phyloP scores from a whole-genome alignment of 2,329 filamentous ascomycete genomes.

The Paecilomyces sp. region DNA sequence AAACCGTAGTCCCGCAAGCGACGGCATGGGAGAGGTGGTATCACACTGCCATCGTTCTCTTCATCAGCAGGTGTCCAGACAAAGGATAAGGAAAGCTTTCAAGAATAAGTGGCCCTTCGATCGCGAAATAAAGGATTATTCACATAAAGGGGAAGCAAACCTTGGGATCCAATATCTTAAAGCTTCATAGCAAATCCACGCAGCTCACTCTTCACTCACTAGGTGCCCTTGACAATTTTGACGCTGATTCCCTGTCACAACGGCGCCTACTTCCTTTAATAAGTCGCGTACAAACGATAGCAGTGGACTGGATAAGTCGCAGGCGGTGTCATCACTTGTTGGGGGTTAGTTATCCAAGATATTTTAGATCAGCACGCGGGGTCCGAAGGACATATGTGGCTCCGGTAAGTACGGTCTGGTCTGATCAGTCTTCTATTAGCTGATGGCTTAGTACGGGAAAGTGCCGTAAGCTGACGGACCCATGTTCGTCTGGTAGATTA shows the following conservation, averaged over 20 bases:
- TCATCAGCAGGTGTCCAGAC: background rate
- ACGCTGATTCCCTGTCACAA: background rate
- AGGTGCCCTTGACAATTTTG: background rate
- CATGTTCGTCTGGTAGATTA: background rate
- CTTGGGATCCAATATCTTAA: background rate
- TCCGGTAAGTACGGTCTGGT: background rate
- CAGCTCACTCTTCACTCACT: background rate
- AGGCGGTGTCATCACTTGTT: background rate
- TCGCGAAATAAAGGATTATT: background rate
- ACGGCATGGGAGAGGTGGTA: background rate
- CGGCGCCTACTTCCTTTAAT: background rate
- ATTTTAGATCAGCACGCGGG: background rate
- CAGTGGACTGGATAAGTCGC: background rate
- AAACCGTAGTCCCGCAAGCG: slow-evolving; percentile 1
- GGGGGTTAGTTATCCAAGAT: background rate
- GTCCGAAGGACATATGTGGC: background rate
- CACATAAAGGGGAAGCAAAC: background rate
- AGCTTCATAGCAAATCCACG: background rate
- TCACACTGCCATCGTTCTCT: background rate
- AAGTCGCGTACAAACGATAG: background rate
- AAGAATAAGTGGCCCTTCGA: background rate
- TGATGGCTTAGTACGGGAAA: background rate
- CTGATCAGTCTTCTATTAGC: background rate
- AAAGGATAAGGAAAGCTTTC: background rate
- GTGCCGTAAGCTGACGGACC: background rate